These are phyloP conservation scores for Casuarina cunninghamiana DNA, from an alignment of 306 rosid genomes.

Conservation along the genomic window DNA sequence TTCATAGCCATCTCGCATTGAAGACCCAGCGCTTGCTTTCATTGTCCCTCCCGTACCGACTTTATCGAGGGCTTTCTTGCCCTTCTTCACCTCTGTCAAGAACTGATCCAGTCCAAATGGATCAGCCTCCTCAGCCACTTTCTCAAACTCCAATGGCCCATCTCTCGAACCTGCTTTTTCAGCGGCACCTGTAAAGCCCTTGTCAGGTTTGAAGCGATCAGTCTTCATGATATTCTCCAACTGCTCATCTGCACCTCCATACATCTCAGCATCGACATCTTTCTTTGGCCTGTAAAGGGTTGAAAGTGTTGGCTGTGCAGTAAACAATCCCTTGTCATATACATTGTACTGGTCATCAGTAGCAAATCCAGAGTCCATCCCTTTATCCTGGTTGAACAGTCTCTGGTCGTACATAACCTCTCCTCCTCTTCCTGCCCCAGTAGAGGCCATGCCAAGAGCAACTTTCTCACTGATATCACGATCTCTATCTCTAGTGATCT, in stretches of 20 bases:
- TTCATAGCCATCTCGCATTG: constrained; percentile 72
- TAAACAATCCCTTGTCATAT: constrained; percentile 79
- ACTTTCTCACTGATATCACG: constrained; percentile 96
- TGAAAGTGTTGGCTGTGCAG: constrained; percentile 83
- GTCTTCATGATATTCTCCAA: constrained; percentile 90
- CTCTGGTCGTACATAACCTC: constrained; percentile 94
- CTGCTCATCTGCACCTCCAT: constrained; percentile 94
- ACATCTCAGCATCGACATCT: constrained; percentile 66
- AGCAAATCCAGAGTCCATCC: constrained; percentile 88
- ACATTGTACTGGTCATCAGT: constrained; percentile 93
- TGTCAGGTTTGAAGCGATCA: constrained; percentile 81
- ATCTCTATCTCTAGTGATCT: constrained; percentile 90
- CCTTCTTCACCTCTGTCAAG: constrained; percentile 64
- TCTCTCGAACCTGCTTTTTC: constrained; percentile 79
- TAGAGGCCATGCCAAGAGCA: constrained; percentile 89
- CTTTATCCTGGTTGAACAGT: constrained; percentile 92
- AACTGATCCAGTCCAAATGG: constrained; percentile 95
- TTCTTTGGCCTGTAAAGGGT: constrained; percentile 90
- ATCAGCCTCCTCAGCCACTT: constrained; percentile 77
- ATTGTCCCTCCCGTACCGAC: constrained; percentile 83
- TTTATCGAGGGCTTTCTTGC: constrained; percentile 62
- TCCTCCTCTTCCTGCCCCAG: constrained; percentile 64
- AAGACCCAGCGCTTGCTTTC: constrained; percentile 92
- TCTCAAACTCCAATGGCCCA: constrained; percentile 86
- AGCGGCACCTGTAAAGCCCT: constrained; percentile 67